Evolutionary conservation across 495 filamentous ascomycete species (phyloP).

Genomic region (Bacidia gigantensis): DNA sequence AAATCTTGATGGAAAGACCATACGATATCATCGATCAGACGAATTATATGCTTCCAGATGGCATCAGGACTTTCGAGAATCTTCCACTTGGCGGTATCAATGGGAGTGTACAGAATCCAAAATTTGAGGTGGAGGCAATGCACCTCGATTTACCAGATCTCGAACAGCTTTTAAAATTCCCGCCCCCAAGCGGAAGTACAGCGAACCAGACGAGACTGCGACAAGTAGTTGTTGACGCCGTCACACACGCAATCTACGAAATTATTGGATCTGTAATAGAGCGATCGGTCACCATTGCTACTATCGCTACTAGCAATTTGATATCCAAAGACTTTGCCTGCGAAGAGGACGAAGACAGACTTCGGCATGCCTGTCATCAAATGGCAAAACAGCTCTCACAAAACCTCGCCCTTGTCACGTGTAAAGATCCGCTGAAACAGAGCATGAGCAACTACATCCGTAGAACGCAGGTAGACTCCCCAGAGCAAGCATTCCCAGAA

Average conservation of each 20-base stretch:
- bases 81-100: slow-evolving; percentile 59
- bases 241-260: slow-evolving; percentile 77
- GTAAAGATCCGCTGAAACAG: slow-evolving; percentile 87
- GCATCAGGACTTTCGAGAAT: slow-evolving; percentile 65
- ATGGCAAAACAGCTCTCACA: slow-evolving; percentile 89
- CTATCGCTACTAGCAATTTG: slow-evolving; percentile 85
- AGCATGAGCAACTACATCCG: slow-evolving; percentile 96
- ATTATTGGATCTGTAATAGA: slow-evolving; percentile 97
- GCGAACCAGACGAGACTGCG: slow-evolving; percentile 55
- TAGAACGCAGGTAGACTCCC: slow-evolving; percentile 50
- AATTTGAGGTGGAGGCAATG: slow-evolving; percentile 59
- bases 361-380: slow-evolving; percentile 71
- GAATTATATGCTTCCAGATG: slow-evolving; percentile 44
- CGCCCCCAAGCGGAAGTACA: slow-evolving; percentile 60
- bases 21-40: slow-evolving; percentile 41
- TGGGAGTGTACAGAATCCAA: slow-evolving; percentile 50
- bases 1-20: slow-evolving; percentile 60
- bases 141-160: slow-evolving; percentile 68
- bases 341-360: slow-evolving; percentile 74
- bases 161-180: slow-evolving; percentile 55
- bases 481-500: slow-evolving; percentile 68
- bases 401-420: slow-evolving; percentile 89
- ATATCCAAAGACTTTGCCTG: slow-evolving; percentile 92
- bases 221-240: slow-evolving; percentile 68
- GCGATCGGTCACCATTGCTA: slow-evolving; percentile 90